These are phyloP conservation scores for Monosporozyma siamensis DNA, from an alignment of 805 yeast species.

Conservation along the genomic window DNA sequence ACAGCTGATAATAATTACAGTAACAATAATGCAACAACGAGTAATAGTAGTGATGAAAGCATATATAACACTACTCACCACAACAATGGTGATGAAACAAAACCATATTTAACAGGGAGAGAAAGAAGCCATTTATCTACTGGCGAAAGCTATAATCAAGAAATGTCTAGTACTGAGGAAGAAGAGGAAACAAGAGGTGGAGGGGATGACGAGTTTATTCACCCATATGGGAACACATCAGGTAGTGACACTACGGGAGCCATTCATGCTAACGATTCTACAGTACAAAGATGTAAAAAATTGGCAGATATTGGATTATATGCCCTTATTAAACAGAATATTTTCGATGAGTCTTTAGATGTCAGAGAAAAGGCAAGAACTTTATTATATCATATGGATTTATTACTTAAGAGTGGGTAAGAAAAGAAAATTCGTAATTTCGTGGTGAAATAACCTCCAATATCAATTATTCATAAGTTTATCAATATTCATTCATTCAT, in stretches of 20 bases:
- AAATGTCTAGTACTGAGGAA: background rate
- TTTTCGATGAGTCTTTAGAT: constrained; percentile 20
- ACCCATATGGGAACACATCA: constrained; percentile 1
- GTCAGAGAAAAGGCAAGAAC: constrained; percentile 29
- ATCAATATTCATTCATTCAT: too few species aligned
- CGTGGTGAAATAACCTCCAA: too few species aligned
- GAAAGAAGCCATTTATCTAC: background rate
- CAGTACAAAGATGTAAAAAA: constrained; percentile 23
- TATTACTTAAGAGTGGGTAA: constrained; percentile 9
- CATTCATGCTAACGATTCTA: constrained; percentile 13
- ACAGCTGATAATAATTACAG: constrained; percentile 1
- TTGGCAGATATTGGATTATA: constrained; percentile 22
- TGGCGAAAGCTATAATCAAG: background rate
- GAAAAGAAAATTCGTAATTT: too few species aligned
- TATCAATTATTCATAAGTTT: too few species aligned
- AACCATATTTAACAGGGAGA: background rate
- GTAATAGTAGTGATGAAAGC: background rate
- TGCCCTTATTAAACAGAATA: constrained; percentile 23
- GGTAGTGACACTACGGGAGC: constrained; percentile 7
- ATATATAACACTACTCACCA: constrained; percentile 5
- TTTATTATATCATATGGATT: constrained; percentile 26
- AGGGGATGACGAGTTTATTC: background rate
- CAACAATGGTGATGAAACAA: background rate
- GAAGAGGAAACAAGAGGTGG: background rate
- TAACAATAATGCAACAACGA: background rate